A percentile compares a stretch with the other conserved stretches of the same genome.
Conservation (phyloP, 2,329 filamentous ascomycete genomes). For the Penicillium frequentans region DNA sequence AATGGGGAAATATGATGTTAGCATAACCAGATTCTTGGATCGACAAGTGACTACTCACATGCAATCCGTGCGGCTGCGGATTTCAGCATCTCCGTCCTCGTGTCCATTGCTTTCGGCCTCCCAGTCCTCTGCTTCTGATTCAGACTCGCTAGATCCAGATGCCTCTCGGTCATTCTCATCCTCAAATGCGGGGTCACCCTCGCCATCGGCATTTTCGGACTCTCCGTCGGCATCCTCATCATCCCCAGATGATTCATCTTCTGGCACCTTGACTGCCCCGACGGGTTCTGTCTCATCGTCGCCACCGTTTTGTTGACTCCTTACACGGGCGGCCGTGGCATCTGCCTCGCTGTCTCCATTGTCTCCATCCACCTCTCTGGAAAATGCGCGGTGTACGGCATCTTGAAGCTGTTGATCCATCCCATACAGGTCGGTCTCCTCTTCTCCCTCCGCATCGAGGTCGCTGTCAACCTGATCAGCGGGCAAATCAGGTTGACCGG, state of each 20-base stretch:
- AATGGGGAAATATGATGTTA: slow-evolving; percentile 28
- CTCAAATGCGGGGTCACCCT: slow-evolving; percentile 46
- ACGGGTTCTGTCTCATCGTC: slow-evolving; percentile 46
- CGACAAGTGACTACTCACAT: slow-evolving; percentile 52
- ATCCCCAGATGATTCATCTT: slow-evolving; percentile 34
- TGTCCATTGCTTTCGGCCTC: slow-evolving; percentile 50
- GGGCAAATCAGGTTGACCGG: slow-evolving; percentile 30
- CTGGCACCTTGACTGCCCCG: slow-evolving; percentile 38
- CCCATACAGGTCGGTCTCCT: slow-evolving; percentile 42
- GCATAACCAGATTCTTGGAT: slow-evolving; percentile 6
- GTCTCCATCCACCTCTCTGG: slow-evolving; percentile 31
- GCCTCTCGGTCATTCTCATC: slow-evolving; percentile 41
- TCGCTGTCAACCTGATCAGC: slow-evolving; percentile 41
- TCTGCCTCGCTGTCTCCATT: slow-evolving; percentile 30
- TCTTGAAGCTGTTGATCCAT: slow-evolving; percentile 42
- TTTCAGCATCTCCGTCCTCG: slow-evolving; percentile 48
- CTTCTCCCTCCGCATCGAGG: slow-evolving; percentile 47
- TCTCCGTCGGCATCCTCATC: slow-evolving; percentile 43
- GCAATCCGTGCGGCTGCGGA: slow-evolving; percentile 59
- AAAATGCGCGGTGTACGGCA: slow-evolving; percentile 38
- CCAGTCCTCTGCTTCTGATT: slow-evolving; percentile 57
- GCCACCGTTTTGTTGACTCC: slow-evolving; percentile 33
- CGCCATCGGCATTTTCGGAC: slow-evolving; percentile 41
- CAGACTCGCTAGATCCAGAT: slow-evolving; percentile 50
- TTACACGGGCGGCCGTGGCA: slow-evolving; percentile 34